phyloP scores from a whole-genome alignment of 2,329 filamentous ascomycete species.

The Phialemoniopsis sp. region DNA sequence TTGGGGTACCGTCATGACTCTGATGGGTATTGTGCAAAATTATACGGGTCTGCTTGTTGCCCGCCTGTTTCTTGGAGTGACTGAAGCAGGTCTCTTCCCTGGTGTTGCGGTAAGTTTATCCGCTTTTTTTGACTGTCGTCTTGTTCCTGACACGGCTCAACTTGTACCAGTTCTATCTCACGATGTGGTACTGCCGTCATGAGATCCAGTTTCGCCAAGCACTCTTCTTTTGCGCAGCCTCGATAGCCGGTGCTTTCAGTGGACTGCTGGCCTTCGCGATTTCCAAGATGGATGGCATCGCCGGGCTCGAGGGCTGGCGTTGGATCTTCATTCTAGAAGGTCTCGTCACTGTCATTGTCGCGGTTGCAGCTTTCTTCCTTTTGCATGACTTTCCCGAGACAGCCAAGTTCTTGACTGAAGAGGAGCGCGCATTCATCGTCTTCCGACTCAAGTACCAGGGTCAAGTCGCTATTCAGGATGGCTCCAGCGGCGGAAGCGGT shows the following conservation, averaged over 20 bases:
- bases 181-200: slow-evolving; percentile 54
- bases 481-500: slow-evolving; percentile 1
- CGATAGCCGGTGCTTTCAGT: slow-evolving; percentile 73
- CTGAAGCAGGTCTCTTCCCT: slow-evolving; percentile 63
- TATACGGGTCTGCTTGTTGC: slow-evolving; percentile 42
- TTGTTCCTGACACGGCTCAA: too few relatives aligned
- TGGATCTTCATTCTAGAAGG: slow-evolving; percentile 71
- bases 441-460: slow-evolving; percentile 65
- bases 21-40: slow-evolving; percentile 48
- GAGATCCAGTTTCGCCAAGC: slow-evolving; percentile 55
- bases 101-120: too few relatives aligned
- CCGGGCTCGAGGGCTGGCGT: slow-evolving; percentile 54
- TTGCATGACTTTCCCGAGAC: slow-evolving; percentile 80
- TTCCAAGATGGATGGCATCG: slow-evolving; percentile 63
- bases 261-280: slow-evolving; percentile 70
- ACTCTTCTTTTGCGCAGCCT: slow-evolving; percentile 79
- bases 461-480: slow-evolving; percentile 16
- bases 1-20: slow-evolving; percentile 43
- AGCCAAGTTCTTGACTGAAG: slow-evolving; percentile 66
- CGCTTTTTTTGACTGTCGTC: too few relatives aligned
- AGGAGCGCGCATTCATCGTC: slow-evolving; percentile 68
- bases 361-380: slow-evolving; percentile 62
- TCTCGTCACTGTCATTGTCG: slow-evolving; percentile 51
- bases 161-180: slow-evolving; percentile 40
- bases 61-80: slow-evolving; percentile 59